These are phyloP conservation scores for Juglanconis juglandina DNA, from an alignment of 2,329 filamentous ascomycete genomes.

Conservation along the genomic window DNA sequence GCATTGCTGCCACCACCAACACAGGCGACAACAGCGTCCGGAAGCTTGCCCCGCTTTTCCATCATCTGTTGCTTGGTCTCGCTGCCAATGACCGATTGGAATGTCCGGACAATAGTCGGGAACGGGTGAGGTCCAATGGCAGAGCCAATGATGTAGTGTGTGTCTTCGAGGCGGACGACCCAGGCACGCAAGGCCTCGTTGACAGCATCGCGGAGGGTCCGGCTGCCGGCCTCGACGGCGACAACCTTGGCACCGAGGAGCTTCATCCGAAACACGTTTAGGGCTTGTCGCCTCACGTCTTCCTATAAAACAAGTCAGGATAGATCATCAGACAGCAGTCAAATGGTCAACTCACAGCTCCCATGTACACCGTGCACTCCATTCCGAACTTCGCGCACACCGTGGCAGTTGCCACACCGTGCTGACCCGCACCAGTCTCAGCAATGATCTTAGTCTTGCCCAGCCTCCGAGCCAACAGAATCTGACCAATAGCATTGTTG, in stretches of 20 bases:
- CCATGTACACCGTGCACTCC: slow-evolving; percentile 98
- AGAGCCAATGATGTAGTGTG: slow-evolving; percentile 97
- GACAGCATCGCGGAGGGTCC: slow-evolving; percentile 80
- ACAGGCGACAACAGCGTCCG: slow-evolving; percentile 93
- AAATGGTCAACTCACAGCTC: slow-evolving; percentile 52
- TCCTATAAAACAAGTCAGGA: slow-evolving; percentile 48
- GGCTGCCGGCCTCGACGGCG: slow-evolving; percentile 85
- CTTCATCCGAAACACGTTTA: slow-evolving; percentile 99
- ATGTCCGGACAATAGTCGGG: slow-evolving; percentile 94
- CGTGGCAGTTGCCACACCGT: slow-evolving; percentile 95
- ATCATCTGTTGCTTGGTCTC: slow-evolving; percentile 94
- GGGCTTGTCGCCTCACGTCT: slow-evolving; percentile 89
- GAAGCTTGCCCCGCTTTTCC: slow-evolving; percentile 79
- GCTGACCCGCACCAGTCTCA: slow-evolving; percentile 94
- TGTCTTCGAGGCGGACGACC: slow-evolving; percentile 89
- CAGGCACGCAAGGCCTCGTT: slow-evolving; percentile 93
- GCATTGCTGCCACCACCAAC: slow-evolving; percentile 95
- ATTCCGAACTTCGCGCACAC: slow-evolving; percentile 98
- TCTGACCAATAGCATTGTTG: slow-evolving; percentile 95
- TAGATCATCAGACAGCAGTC: neutral
- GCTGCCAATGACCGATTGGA: slow-evolving; percentile 93
- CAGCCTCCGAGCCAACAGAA: slow-evolving; percentile 77
- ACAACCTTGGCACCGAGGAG: slow-evolving; percentile 90
- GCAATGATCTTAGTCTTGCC: slow-evolving; percentile 98
- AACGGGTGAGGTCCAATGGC: slow-evolving; percentile 97